These are phyloP conservation scores for Annulohypoxylon truncatum DNA, from an alignment of 2,329 filamentous ascomycete genomes.

Conservation along the genomic window DNA sequence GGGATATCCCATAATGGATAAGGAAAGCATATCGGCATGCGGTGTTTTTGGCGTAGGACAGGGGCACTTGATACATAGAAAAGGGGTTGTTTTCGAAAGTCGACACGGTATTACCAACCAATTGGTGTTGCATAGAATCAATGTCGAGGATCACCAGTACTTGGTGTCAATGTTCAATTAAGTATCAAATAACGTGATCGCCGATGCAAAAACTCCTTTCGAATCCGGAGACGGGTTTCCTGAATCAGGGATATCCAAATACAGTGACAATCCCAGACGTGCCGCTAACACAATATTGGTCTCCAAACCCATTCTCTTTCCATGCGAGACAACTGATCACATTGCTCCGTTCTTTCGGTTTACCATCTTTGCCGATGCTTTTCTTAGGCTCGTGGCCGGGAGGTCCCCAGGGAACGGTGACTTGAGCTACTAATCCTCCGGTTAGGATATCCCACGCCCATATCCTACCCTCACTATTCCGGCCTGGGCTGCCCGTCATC, in stretches of 20 bases:
- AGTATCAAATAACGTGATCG: constrained; percentile 23
- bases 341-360: constrained; percentile 68
- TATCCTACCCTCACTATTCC: constrained; percentile 67
- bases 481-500: constrained; percentile 53
- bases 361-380: constrained; percentile 69
- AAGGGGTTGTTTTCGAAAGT: constrained; percentile 30
- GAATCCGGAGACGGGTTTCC: background rate
- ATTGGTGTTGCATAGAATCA: constrained; percentile 25
- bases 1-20: constrained; percentile 42
- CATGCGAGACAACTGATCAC: constrained; percentile 72
- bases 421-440: constrained; percentile 72
- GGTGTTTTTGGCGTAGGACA: constrained; percentile 42
- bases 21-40: constrained; percentile 40
- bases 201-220: background rate
- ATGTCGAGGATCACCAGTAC: constrained; percentile 22
- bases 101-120: constrained; percentile 24
- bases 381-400: constrained; percentile 59
- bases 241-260: constrained; percentile 59
- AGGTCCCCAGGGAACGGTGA: constrained; percentile 70
- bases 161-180: constrained; percentile 33
- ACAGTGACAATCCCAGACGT: constrained; percentile 74
- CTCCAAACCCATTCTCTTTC: constrained; percentile 70
- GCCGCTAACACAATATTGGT: constrained; percentile 74
- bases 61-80: constrained; percentile 35
- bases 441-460: constrained; percentile 88